A percentile compares a stretch with the other conserved stretches of the same genome.
These are phyloP conservation scores for Puccinellia tenuiflora DNA, from an alignment of 176 grass and related monocot species.

Conservation along the genomic window DNA sequence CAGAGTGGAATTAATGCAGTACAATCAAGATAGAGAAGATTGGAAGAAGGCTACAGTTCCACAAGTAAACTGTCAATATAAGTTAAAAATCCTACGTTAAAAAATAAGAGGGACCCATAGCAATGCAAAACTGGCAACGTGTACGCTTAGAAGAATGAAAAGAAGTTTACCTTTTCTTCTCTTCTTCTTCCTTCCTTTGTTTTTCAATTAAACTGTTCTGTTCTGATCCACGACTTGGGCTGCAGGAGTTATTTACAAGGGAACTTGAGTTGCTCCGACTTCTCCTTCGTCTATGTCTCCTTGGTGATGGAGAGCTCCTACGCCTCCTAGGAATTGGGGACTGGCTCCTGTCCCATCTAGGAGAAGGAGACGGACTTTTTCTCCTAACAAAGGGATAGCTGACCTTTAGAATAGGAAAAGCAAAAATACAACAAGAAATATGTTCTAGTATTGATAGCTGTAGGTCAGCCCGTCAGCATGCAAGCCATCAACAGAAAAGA, in stretches of 20 bases:
- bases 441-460: background rate
- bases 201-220: slow-evolving; percentile 19
- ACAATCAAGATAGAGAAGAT: background rate
- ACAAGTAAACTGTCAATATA: background rate
- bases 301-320: slow-evolving; percentile 32
- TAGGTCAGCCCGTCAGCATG: background rate
- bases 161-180: slow-evolving; percentile 34
- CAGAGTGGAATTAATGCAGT: background rate
- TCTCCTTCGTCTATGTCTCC: slow-evolving; percentile 25
- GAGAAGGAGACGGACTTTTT: slow-evolving; percentile 34
- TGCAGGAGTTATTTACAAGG: slow-evolving; percentile 22
- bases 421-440: background rate
- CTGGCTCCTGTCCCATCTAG: slow-evolving; percentile 29
- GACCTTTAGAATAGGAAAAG: background rate
- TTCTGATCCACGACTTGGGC: slow-evolving; percentile 28
- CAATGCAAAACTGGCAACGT: background rate
- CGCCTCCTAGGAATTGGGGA: slow-evolving; percentile 29
- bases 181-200: slow-evolving; percentile 31
- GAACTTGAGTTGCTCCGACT: slow-evolving; percentile 38
- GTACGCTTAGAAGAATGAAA: background rate
- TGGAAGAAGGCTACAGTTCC: background rate
- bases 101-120: background rate
- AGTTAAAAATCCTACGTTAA: background rate
- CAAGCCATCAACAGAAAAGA: background rate
- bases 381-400: slow-evolving; percentile 18